These are phyloP conservation scores for Tulasnella sp. DNA, from an alignment of 768 basidiomycete genomes.

Conservation along the genomic window DNA sequence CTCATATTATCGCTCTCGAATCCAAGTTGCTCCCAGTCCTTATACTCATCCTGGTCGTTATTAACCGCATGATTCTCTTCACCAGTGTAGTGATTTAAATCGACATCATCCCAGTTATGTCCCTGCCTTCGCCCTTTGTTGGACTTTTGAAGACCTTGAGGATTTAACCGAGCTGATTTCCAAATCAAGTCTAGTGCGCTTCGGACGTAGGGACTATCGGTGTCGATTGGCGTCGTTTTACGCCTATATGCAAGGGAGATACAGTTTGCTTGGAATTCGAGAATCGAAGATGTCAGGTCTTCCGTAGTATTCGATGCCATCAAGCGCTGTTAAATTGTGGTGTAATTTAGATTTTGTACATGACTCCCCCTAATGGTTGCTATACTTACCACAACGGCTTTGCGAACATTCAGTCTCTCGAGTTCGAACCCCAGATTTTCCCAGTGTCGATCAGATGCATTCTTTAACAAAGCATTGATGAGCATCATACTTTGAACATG, in stretches of 20 bases:
- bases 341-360: too few species aligned
- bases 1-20: conserved; percentile 63
- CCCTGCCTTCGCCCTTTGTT: too few species aligned
- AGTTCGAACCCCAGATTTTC: conserved; percentile 63
- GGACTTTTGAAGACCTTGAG: too few species aligned
- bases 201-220: conserved; percentile 30
- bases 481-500: conserved; percentile 59
- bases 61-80: too few species aligned
- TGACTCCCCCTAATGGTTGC: too few species aligned
- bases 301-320: conserved; percentile 74
- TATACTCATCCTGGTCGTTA: too few species aligned
- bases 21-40: conserved; percentile 72
- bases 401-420: conserved; percentile 63
- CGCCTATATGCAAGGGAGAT: conserved; percentile 65
- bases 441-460: conserved; percentile 67
- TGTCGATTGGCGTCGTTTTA: conserved; percentile 66
- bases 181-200: conserved; percentile 54
- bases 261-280: conserved; percentile 81
- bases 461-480: conserved; percentile 71
- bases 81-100: too few species aligned
- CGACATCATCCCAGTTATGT: too few species aligned
- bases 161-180: conserved; percentile 39
- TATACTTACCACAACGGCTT: conserved; percentile 61
- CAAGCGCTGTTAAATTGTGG: conserved; percentile 39
- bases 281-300: conserved; percentile 68